Evolutionary conservation across 2,329 filamentous ascomycete species (phyloP).

Genomic region (Fusarium nodosum): DNA sequence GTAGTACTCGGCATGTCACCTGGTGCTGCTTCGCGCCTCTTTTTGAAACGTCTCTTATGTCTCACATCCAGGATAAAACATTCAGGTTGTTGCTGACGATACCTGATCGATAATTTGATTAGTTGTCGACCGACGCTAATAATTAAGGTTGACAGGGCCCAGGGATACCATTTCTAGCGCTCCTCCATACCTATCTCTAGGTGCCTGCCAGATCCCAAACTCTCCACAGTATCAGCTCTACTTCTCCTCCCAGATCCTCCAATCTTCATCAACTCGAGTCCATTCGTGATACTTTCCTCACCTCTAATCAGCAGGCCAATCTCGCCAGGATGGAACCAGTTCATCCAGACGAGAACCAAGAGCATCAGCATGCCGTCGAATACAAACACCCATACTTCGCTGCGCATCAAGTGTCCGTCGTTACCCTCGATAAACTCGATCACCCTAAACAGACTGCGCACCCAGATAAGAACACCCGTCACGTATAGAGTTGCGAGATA

Average conservation of each 20-base stretch:
- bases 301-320: slow-evolving; percentile 48
- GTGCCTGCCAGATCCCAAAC: slow-evolving; percentile 24
- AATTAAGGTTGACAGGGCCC: slow-evolving; percentile 7
- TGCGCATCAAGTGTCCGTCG: slow-evolving; percentile 52
- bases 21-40: neutral
- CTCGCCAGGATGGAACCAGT: slow-evolving; percentile 51
- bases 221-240: slow-evolving; percentile 32
- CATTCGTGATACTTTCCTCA: slow-evolving; percentile 42
- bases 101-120: neutral
- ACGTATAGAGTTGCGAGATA: slow-evolving; percentile 50
- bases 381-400: slow-evolving; percentile 55
- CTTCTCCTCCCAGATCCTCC: slow-evolving; percentile 11
- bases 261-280: slow-evolving; percentile 41
- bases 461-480: slow-evolving; percentile 54
- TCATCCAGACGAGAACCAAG: slow-evolving; percentile 48
- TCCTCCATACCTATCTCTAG: neutral
- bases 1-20: neutral
- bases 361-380: slow-evolving; percentile 58
- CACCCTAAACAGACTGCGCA: slow-evolving; percentile 59
- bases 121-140: slow-evolving; percentile 1
- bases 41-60: slow-evolving; percentile 22
- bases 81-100: slow-evolving; percentile 14
- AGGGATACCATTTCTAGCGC: neutral
- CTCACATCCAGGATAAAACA: slow-evolving; percentile 17
- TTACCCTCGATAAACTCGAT: slow-evolving; percentile 59